Evolutionary conservation across 768 basidiomycete species (phyloP).

Genomic region (Macrolepiota albuminosa): DNA sequence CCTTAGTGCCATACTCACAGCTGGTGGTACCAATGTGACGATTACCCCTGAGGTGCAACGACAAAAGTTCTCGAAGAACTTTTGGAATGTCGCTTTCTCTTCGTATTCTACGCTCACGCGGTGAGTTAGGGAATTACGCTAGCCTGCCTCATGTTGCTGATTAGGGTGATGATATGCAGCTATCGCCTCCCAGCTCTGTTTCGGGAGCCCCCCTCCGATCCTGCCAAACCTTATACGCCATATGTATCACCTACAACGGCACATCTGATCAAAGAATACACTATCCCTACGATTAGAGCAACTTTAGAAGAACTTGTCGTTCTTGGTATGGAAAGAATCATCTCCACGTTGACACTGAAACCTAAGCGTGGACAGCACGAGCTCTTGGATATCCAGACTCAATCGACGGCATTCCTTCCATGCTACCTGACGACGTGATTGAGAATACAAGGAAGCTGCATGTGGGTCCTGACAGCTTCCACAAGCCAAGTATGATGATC

Average conservation of each 20-base stretch:
- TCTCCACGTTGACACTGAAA: neutral
- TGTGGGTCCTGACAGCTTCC: conserved; percentile 34
- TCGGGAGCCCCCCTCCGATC: conserved; percentile 36
- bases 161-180: conserved; percentile 14
- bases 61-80: conserved; percentile 56
- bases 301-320: conserved; percentile 41
- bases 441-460: conserved; percentile 35
- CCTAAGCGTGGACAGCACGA: conserved; percentile 9
- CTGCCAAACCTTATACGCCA: conserved; percentile 30
- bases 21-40: conserved; percentile 42
- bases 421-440: conserved; percentile 33
- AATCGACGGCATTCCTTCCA: conserved; percentile 42
- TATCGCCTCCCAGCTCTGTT: conserved; percentile 48
- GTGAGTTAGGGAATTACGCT: conserved; percentile 15
- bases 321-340: conserved; percentile 25
- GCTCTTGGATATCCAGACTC: conserved; percentile 19
- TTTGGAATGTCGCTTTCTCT: conserved; percentile 59
- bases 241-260: conserved; percentile 37
- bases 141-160: neutral
- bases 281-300: conserved; percentile 42
- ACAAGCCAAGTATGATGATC: conserved; percentile 60
- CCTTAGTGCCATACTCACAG: conserved; percentile 37
- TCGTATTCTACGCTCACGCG: conserved; percentile 47
- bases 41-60: conserved; percentile 60
- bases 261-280: conserved; percentile 34